Evolutionary conservation across 768 basidiomycete species (phyloP), one percentile per base, ranked within the genome.

Genomic region (Boletus insuetus): DNA sequence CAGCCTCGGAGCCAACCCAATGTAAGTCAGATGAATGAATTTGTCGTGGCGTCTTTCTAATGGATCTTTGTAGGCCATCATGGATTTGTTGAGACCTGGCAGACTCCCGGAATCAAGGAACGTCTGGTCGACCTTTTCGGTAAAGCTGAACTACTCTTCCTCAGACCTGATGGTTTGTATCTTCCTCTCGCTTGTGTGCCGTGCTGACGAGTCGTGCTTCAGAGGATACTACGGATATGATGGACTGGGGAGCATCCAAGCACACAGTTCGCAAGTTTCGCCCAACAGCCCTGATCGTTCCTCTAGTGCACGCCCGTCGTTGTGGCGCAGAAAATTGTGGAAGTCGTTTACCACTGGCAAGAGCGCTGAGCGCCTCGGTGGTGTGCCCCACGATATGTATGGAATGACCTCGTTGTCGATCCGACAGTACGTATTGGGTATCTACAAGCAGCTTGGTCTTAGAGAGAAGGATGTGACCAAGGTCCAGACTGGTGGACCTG

Each of bases 291-390:
- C 38, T 55, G 42, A 54, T 42, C 55, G 16, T 40, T 39, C 8
- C 24, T 35, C 38, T 60, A 88, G 86, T 93, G 57, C 96, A 98
- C 63, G 95, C 94, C 22, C 90, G 91, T 47, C 70, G 75, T 29
- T 89, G 97, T 49, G 92, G 93, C 19, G 95, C 95, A 3, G 86
- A 91, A 60, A 82, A 82, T 1, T 98, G 94, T 99, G 97, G 97
- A 99, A 97, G 83, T 96, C 93, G 3, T 98, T 98, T 73, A 94
- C 93, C 39, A 96, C 93, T 6, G 93, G 93, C 53, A 98, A 98
- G 83, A 93, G 86, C 58, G 96, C 96, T 1, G 81, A 87, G 61
- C 83, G 77, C 13, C 85, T 98, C 26, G 97, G 97, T 59, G 97
- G 95, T 64, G 87, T 96, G 37, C 90, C 88, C 19, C 94, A 93